phyloP scores from a whole-genome alignment of 2,329 filamentous ascomycete genomes.

The Stagonosporopsis vannaccii region DNA sequence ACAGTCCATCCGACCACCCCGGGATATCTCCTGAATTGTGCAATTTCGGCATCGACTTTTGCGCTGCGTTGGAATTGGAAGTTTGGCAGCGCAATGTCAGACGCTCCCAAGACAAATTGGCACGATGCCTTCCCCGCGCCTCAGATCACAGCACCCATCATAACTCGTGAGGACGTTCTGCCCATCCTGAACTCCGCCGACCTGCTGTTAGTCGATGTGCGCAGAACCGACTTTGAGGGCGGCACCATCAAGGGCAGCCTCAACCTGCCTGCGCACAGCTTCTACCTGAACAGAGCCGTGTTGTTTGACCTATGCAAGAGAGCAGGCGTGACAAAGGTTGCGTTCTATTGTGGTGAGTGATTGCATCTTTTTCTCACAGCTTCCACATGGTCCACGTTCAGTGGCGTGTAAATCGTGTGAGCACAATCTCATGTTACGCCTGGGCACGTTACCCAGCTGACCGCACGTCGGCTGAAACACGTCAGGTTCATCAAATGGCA shows the following conservation, averaged over 20 bases:
- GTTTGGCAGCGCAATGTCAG: slow-evolving; percentile 25
- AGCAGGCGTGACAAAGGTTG: slow-evolving; percentile 54
- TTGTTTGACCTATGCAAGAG: slow-evolving; percentile 55
- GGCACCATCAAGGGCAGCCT: slow-evolving; percentile 55
- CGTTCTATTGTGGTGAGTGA: slow-evolving; percentile 55
- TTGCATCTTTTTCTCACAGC: background rate
- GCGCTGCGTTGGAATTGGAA: background rate
- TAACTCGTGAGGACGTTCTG: slow-evolving; percentile 49
- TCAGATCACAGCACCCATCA: slow-evolving; percentile 46
- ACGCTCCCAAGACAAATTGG: slow-evolving; percentile 41
- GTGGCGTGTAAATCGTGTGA: slow-evolving; percentile 33
- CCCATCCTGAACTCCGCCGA: slow-evolving; percentile 45
- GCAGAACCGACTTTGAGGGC: slow-evolving; percentile 57
- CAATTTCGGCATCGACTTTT: background rate
- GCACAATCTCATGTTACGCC: background rate
- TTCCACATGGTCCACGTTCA: background rate
- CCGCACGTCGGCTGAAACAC: slow-evolving; percentile 24
- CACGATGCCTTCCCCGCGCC: slow-evolving; percentile 53
- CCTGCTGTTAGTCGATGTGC: slow-evolving; percentile 55
- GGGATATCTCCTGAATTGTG: background rate
- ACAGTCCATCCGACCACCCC: background rate
- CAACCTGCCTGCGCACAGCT: slow-evolving; percentile 58
- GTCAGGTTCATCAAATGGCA: slow-evolving; percentile 43
- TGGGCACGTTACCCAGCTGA: background rate
- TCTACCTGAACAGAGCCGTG: slow-evolving; percentile 55